Percentiles rank a stretch among this genome's conserved stretches.
These are phyloP conservation scores for Eucommia ulmoides DNA, from an alignment of 257 asterid species.

Conservation along the genomic window DNA sequence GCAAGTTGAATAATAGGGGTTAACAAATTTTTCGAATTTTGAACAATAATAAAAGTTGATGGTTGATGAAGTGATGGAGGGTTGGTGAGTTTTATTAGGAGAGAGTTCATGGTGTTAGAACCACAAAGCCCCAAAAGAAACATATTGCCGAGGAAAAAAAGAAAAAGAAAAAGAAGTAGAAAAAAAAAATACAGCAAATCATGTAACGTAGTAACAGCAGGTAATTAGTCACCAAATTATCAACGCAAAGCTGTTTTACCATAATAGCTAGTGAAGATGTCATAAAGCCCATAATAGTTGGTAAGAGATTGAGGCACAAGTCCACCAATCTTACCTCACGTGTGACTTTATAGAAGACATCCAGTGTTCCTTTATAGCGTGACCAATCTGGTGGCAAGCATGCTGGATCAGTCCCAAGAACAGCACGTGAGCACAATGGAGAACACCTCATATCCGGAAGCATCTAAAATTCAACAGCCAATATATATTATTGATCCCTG, in stretches of 20 bases:
- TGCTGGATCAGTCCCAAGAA: slow-evolving; percentile 24
- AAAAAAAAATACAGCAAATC: background rate
- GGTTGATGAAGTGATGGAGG: no score
- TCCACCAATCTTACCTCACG: slow-evolving; percentile 77
- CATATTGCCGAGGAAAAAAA: no score
- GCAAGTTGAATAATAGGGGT: no score
- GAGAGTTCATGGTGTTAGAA: no score
- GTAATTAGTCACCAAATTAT: background rate
- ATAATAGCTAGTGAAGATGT: background rate
- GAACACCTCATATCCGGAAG: slow-evolving; percentile 29
- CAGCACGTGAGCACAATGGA: slow-evolving; percentile 22
- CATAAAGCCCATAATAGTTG: background rate
- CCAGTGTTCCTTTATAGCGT: slow-evolving; percentile 69
- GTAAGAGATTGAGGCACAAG: background rate
- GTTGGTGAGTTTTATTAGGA: no score
- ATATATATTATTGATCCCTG: background rate
- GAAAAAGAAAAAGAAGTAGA: background rate
- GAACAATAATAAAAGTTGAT: no score
- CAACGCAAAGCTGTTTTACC: slow-evolving; percentile 11
- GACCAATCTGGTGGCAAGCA: slow-evolving; percentile 39
- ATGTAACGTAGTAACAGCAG: background rate
- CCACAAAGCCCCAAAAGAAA: no score
- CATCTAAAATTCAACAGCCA: slow-evolving; percentile 25
- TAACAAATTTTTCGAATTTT: no score
- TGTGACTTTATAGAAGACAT: slow-evolving; percentile 54